Conservation (phyloP, 495 filamentous ascomycete species). For the Hypomontagnella submonticulosa region DNA sequence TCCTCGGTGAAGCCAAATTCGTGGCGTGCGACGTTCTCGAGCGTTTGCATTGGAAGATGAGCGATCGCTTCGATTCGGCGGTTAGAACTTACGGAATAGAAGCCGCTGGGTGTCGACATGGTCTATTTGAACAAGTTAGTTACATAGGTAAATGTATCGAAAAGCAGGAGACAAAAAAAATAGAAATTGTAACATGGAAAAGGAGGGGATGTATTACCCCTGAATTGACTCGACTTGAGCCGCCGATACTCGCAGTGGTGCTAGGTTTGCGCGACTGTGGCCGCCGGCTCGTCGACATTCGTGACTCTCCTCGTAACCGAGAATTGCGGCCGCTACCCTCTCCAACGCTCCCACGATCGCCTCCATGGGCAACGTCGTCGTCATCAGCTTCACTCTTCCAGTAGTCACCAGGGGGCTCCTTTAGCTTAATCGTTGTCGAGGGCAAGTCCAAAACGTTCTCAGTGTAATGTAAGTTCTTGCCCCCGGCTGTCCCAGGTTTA, state of each 20-base stretch:
- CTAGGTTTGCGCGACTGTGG: constrained; percentile 74
- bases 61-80: constrained; percentile 82
- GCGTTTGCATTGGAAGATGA: constrained; percentile 85
- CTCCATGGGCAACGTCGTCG: constrained; percentile 63
- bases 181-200: neutral
- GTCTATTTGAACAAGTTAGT: constrained; percentile 3
- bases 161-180: neutral
- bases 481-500: constrained; percentile 80
- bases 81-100: constrained; percentile 69
- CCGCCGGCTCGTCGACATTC: constrained; percentile 53
- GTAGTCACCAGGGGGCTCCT: constrained; percentile 55
- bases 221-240: constrained; percentile 57
- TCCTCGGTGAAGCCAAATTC: constrained; percentile 88
- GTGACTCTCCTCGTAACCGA: constrained; percentile 60
- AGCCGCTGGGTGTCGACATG: constrained; percentile 37
- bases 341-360: constrained; percentile 58
- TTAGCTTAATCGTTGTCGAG: constrained; percentile 50
- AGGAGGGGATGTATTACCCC: constrained; percentile 51
- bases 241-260: constrained; percentile 50
- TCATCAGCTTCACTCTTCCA: constrained; percentile 80
- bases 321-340: constrained; percentile 64
- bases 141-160: neutral
- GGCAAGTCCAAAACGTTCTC: constrained; percentile 87
- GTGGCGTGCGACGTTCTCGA: constrained; percentile 86
- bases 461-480: constrained; percentile 89